Base-by-base conservation (phyloP, 2,329 filamentous ascomycete genomes). In the Fusarium denticulatum region DNA sequence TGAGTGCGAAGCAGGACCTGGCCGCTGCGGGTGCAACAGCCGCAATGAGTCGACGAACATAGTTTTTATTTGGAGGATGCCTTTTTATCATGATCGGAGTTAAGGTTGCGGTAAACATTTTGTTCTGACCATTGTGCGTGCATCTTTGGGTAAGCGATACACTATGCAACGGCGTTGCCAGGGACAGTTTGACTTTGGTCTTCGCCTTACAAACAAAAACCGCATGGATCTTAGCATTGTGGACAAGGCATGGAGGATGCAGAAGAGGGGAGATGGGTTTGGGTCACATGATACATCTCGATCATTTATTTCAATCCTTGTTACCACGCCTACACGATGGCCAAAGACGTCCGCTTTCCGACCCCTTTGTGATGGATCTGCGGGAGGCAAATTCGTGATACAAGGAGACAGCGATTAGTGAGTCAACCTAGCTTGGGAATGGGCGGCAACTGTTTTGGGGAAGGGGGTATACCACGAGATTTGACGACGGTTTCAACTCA, bases 1-100 rank as follows among this genome's bases (percentile, higher is more conserved):
- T 85, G 69, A 91, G 89, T 76, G 86, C 84, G 62, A 90, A 87
- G 80, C 85, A 89, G 72, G 89, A 91, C 75, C 80, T 90, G 55
- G 89, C 89, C 22, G 86, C 88, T 20, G 88, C 87, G 28, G 88
- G 88, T 56, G 89, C 89, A 36, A 87, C 86, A 30, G 88, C 85
- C 50, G 89, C 89, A 66, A 91, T 91, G 89, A 87, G 83, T 77
- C 85, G 88, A 78, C 84, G 87, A 73, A 82, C 79, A 72, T 88
- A 77, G 72, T 56, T 62, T 57, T 55, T 66, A 37, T 60, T 39
- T 26, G 47, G 36, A 47, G 39, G 56, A 53, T 57, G 52, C 42
- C 32, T 66, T 62, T 71, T 75, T 49, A 77, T 64, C 63, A 76
- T 66, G 59, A 76, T 64, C 68, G 73, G 75, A 77, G 76, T 78